Conservation (phyloP, 257 asterid species). For the Solanum virginianum region DNA sequence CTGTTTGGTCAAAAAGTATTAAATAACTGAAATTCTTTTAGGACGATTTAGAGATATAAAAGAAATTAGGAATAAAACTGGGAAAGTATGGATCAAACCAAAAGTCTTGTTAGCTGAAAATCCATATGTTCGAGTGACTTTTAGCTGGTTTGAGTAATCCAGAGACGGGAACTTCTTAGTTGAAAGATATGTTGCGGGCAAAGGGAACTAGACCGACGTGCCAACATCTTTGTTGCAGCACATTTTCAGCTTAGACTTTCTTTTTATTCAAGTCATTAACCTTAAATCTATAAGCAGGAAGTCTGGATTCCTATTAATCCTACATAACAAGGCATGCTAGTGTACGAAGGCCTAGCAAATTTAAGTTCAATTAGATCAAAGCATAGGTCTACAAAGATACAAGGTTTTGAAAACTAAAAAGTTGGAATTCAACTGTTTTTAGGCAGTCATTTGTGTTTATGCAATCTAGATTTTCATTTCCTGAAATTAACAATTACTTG, state of each 20-base stretch:
- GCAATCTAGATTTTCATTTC: background rate
- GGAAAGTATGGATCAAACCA: too few species aligned
- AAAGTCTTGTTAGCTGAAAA: too few species aligned
- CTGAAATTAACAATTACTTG: background rate
- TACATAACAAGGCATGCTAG: background rate
- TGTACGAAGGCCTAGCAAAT: background rate
- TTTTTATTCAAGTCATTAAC: background rate
- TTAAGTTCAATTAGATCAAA: background rate
- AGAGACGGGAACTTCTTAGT: too few species aligned
- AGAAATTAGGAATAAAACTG: too few species aligned
- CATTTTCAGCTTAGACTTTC: background rate
- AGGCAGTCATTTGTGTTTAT: background rate
- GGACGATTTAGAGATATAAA: too few species aligned
- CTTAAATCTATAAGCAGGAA: background rate
- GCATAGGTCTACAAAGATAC: background rate
- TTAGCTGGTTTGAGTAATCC: too few species aligned
- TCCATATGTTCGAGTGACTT: too few species aligned
- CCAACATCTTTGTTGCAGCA: background rate
- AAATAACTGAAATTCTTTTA: too few species aligned
- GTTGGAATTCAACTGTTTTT: background rate
- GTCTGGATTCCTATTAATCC: background rate
- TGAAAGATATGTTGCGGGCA: too few species aligned
- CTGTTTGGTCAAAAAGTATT: too few species aligned
- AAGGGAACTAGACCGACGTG: too few species aligned
- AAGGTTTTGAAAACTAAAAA: background rate